Evolutionary conservation across 148 eudicot genomes (phyloP).

Genomic region (Heliamphora exappendiculata): DNA sequence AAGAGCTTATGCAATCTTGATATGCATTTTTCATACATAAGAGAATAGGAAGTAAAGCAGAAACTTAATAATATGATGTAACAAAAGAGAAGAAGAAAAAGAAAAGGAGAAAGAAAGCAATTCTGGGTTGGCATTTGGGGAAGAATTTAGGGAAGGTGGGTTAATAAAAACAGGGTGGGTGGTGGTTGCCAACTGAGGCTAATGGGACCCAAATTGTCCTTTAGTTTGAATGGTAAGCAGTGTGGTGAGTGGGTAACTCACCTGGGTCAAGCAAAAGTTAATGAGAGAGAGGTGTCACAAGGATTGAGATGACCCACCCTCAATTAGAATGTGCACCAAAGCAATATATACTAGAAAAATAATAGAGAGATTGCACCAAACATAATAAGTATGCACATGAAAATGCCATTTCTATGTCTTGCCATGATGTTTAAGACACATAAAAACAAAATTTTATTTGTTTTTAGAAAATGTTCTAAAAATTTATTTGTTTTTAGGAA

Average conservation of each 20-base stretch:
- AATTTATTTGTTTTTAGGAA: no score
- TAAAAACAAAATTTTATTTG: not conserved
- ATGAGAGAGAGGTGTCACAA: not conserved
- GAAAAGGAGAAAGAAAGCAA: not conserved
- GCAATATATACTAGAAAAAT: not conserved
- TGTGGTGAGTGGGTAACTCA: not conserved
- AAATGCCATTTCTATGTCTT: not conserved
- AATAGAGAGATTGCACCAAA: not conserved
- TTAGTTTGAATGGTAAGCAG: not conserved
- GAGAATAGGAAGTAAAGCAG: not conserved
- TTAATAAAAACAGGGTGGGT: not conserved
- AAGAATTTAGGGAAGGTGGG: not conserved
- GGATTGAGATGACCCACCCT: constrained; percentile 5
- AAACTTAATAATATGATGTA: no score
- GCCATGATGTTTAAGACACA: not conserved
- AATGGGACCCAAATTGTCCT: not conserved
- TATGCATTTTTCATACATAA: not conserved
- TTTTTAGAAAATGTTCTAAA: no score
- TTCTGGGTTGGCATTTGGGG: not conserved
- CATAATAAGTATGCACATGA: not conserved
- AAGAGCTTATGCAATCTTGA: not conserved
- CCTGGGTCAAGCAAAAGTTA: not conserved
- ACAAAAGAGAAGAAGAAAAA: not conserved
- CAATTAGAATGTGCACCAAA: not conserved
- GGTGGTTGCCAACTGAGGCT: constrained; percentile 5